Evolutionary conservation across 2,329 filamentous ascomycete genomes (phyloP), one percentile per base, ranked within the genome.

Genomic region (Xylariaceae sp.): DNA sequence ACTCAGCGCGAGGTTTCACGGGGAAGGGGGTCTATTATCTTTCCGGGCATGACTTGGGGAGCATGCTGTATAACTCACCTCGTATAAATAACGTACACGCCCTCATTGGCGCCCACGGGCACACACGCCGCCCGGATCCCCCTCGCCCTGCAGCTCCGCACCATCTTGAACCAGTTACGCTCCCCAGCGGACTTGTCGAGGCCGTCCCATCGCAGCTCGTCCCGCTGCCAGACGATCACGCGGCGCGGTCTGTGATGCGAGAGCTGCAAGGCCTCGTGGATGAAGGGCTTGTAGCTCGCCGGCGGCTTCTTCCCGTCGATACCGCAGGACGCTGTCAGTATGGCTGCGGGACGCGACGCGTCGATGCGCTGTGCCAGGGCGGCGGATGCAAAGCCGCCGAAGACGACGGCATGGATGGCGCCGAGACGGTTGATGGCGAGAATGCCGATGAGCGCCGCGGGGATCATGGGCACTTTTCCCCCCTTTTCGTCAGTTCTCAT

Each of bases 301-400:
- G 91, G 87, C 0, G 88, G 88, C 73, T 96, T 96, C 55, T 80
- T 80, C 3, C 92, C 92, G 67, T 97, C 92, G 58, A 97, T 92
- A 39, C 92, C 92, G 73, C 92, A 97, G 7, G 90, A 96, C 0
- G 92, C 92, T 0, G 92, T 96, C 72, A 97, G 82, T 53, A 97
- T 85, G 8, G 83, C 86, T 7, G 83, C 83, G 6, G 92, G 90
- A 39, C 82, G 82, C 6, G 88, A 90, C 0, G 89, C 88, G 54
- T 96, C 91, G 65, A 97, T 96, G 30, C 92, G 83, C 75, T 97
- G 92, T 0, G 92, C 90, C 50, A 97, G 80, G 3, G 92, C 89
- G 8, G 81, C 79, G 0, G 92, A 80, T 0, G 90, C 91, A 72
- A 97, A 97, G 0, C 93, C 92, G 48, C 93, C 93, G 73, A 97